Evolutionary conservation across 176 grass and related monocot species (phyloP).

Genomic region (Ensete ventricosum): DNA sequence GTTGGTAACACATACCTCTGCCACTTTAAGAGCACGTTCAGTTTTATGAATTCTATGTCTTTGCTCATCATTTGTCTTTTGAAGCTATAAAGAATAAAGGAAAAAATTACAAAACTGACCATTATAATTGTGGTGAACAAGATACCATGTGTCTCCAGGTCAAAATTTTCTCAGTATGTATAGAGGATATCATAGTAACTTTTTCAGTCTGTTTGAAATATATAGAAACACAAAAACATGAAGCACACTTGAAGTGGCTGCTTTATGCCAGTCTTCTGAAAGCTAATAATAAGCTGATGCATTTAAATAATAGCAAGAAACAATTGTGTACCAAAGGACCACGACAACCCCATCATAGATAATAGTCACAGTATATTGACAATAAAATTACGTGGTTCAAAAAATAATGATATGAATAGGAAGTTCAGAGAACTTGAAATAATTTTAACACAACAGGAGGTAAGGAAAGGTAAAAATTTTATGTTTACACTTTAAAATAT

Average conservation of each 20-base stretch:
- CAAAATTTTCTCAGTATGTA: not conserved
- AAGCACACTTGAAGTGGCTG: not conserved
- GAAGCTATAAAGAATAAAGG: constrained; percentile 46
- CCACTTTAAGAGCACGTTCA: constrained; percentile 66
- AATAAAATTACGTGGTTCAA: no score
- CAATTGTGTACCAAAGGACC: no score
- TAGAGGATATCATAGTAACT: not conserved
- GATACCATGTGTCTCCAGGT: no score
- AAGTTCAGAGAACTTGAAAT: no score
- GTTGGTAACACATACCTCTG: constrained; percentile 60
- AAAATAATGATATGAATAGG: no score
- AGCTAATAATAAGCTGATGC: not conserved
- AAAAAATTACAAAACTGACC: constrained; percentile 12
- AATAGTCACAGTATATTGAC: no score
- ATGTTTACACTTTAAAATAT: no score
- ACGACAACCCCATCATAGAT: no score
- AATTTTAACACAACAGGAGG: no score
- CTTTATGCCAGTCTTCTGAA: not conserved
- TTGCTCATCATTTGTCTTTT: constrained; percentile 67
- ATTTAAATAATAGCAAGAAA: not conserved
- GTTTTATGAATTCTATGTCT: constrained; percentile 78
- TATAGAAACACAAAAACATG: not conserved
- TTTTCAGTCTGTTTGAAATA: not conserved
- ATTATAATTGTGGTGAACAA: no score
- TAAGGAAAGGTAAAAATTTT: no score